Base-by-base conservation (phyloP, 202 grass and related monocot genomes). In the Zoysia matrella region DNA sequence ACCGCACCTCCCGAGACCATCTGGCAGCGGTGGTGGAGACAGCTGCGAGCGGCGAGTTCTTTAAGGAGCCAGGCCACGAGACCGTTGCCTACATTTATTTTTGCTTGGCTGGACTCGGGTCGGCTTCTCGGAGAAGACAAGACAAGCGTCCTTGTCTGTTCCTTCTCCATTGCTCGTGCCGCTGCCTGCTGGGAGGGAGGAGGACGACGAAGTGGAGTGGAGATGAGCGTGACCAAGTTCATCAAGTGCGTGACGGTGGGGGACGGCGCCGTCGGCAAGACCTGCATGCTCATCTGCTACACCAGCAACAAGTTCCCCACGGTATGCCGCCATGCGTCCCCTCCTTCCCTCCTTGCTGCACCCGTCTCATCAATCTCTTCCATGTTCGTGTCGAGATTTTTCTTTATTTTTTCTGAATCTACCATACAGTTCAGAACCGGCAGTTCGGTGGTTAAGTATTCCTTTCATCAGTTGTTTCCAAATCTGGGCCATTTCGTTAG, bases 201-300 rank as follows among this genome's bases (percentile, higher is more conserved):
- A 15, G 69, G 2, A 4, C n/a, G 6, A 15, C 56, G 44, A 63
- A 9, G 61, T 11, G 40, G 12, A 11, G 60, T 8, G 49, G 82
- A 65, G 85, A 94, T 94, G 92, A 94, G 89, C 74, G 85, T 78
- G 11, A 90, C 92, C 69, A 94, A 90, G 30, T 36, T 36, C 30
- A 36, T 36, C 30, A 36, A 36, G 30, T 36, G 30, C 30, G 30
- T 36, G 1, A 36, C 30, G 30, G 30, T 36, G 3, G 90, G 90
- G 15, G 90, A 92, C 85, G 90, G 90, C 71, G 90, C 90, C 50
- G 90, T 92, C 52, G 90, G 90, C 51, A 92, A 92, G 73, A 92
- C 90, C 65, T 92, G 90, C 84, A 92, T 92, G 90, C 90, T 92
- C 74, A 92, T 92, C 82, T 92, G 87, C 79, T 92, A 92, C 76